Evolutionary conservation across 257 asterid genomes (phyloP), one percentile per base, ranked within the genome.

Genomic region (Plectranthus barbatus): DNA sequence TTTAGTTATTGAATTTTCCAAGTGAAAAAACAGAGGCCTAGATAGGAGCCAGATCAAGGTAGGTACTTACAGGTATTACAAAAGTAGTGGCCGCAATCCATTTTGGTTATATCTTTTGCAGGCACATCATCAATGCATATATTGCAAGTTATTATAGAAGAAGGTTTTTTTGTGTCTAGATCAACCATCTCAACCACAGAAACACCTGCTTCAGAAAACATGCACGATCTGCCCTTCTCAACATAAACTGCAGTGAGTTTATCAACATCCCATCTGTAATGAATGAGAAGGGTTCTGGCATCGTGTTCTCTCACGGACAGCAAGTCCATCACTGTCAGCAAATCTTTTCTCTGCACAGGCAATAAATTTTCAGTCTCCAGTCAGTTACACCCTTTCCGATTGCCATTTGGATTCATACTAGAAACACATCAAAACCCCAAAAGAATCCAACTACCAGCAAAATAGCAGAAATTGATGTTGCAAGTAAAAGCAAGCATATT

Each of bases 1-100:
- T 39, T 29, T 20, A 70, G 23, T 17, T 23, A 13, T 44, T 29
- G 37, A 19, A 50, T 37, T 54, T 17, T n/a, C 41, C 56, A 42
- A 8, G 40, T n/a, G 56, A n/a, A 48, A 41, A 19, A 26, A 44
- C 12, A 62, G 19, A 66, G 53, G 33, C 60, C 54, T 23, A 64
- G 29, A 47, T 58, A 48, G n/a, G n/a, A n/a, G n/a, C n/a, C n/a
- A n/a, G n/a, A n/a, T n/a, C n/a, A 44, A 56, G 61, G 37, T 67
- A 49, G 72, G 64, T 71, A 56, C 96, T 87, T 76, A 93, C 99
- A 93, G 53, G 29, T 75, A 78, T 87, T 86, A 86, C 99, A 93
- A 76, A 93, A 93, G 77, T 80, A 80, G 80, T 93, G 99, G 45
- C 96, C 96, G 64, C 97, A 93, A 64, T 85, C 99, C 99, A 90